These are phyloP conservation scores for Plantago ovata DNA, from an alignment of 257 asterid genomes.

Conservation along the genomic window DNA sequence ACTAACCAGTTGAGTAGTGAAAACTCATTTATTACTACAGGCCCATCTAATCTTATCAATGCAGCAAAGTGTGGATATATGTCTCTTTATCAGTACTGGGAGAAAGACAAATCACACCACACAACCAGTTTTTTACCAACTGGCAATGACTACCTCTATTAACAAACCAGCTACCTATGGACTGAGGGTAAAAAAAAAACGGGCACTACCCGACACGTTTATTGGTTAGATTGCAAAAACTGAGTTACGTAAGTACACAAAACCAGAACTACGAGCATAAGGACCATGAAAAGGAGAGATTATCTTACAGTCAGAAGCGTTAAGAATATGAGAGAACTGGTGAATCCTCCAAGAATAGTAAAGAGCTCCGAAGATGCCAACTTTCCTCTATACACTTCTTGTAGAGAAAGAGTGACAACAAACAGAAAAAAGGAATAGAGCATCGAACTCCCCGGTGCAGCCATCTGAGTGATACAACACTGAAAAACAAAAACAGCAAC, in stretches of 20 bases:
- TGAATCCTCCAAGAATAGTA: slow-evolving; percentile 92
- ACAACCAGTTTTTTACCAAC: neutral
- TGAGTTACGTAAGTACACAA: slow-evolving; percentile 1
- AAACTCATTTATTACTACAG: no score
- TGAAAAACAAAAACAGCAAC: slow-evolving; percentile 10
- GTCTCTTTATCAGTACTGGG: neutral
- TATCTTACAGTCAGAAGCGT: slow-evolving; percentile 61
- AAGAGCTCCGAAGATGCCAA: slow-evolving; percentile 87
- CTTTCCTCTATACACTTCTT: slow-evolving; percentile 70
- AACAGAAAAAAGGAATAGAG: slow-evolving; percentile 70
- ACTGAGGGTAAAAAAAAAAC: slow-evolving; percentile 2
- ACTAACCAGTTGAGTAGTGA: no score
- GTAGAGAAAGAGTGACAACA: slow-evolving; percentile 68
- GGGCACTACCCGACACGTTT: neutral
- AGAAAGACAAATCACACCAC: neutral
- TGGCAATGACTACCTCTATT: neutral
- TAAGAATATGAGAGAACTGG: slow-evolving; percentile 79
- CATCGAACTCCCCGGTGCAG: slow-evolving; percentile 90
- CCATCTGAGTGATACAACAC: slow-evolving; percentile 41
- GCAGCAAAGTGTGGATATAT: no score
- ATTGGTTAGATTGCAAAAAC: neutral
- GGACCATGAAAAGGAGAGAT: slow-evolving; percentile 1
- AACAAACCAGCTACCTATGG: neutral
- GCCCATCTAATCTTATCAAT: no score
- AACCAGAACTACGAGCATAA: neutral